Evolutionary conservation across 352 stramenopile genomes (phyloP).

Genomic region (Thalassiosira oceanica): DNA sequence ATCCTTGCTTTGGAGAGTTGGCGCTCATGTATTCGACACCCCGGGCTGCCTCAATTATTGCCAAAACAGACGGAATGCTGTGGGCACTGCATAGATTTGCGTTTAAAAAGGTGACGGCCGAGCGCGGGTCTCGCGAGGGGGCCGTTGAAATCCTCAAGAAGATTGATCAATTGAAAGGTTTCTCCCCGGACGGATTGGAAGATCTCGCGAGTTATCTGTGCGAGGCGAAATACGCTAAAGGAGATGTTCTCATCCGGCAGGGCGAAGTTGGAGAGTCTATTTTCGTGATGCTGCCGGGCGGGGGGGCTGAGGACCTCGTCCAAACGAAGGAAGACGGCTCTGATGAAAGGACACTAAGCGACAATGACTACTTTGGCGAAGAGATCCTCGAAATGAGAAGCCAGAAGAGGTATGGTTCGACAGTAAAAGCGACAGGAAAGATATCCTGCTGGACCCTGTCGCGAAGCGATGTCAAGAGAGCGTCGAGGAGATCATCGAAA

Average conservation of each 20-base stretch:
- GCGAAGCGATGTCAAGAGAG: conserved; percentile 32
- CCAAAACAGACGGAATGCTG: conserved; percentile 82
- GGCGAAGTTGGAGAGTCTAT: conserved; percentile 85
- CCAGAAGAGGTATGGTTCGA: conserved; percentile 21
- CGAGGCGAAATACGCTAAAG: conserved; percentile 69
- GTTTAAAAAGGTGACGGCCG: conserved; percentile 72
- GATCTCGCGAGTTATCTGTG: conserved; percentile 82
- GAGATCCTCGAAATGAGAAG: conserved; percentile 19
- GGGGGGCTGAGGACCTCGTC: conserved; percentile 51
- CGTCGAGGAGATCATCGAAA: too few relatives aligned
- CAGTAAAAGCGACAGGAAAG: conserved; percentile 31
- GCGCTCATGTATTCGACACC: conserved; percentile 96
- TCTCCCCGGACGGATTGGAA: conserved; percentile 81
- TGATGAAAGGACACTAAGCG: conserved; percentile 10
- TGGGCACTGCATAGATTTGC: conserved; percentile 76
- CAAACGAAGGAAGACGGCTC: conserved; percentile 4
- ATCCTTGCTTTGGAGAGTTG: conserved; percentile 92
- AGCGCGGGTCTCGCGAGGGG: conserved; percentile 57
- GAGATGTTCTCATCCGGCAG: conserved; percentile 83
- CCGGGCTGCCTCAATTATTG: conserved; percentile 91
- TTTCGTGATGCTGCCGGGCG: conserved; percentile 74
- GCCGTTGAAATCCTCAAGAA: conserved; percentile 78
- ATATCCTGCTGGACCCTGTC: conserved; percentile 21
- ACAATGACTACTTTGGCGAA: conserved; percentile 26
- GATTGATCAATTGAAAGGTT: conserved; percentile 84